Base-by-base conservation (phyloP, 192 early-diverging fungal species). In the Geosiphon pyriformis region DNA sequence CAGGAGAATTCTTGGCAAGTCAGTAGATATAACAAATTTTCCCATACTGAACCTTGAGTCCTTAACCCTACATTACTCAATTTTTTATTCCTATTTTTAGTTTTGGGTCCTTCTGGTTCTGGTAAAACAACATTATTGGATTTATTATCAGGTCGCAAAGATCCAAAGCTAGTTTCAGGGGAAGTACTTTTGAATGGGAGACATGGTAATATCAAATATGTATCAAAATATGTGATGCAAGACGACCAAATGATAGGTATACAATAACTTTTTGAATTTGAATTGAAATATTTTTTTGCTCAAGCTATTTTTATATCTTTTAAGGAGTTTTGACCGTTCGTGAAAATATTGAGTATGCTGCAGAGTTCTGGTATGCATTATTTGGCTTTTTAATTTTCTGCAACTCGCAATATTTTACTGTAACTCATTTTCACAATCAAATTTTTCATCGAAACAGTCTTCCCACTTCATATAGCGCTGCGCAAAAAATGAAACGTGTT, bases 41-140 rank as follows among this genome's bases (percentile, higher is more conserved):
- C 18, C 12, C 2, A 55, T 42, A 10, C 6, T 6, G n/a, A n/a
- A n/a, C n/a, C n/a, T 15, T 42, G 37, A 42, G 7, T 10, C 7
- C 37, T 42, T 10, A 15, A 42, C 37, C 37, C 7, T 42, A 42
- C 15, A 10, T 42, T 42, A 10, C 15, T 15, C 15, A 42, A 55
- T 12, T 12, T 20, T 11, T 12, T 55, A 22, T 55, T 55, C 20
- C 23, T 62, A 18, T 49, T 53, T 12, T 64, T 33, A 1, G 86
- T 98, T 20, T 96, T 96, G 85, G 96, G 94, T 0, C 92, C 92
- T 2, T 89, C 87, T 29, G 94, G 94, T 15, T 91, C 94, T 7
- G 95, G 94, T 35, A 96, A 94, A 77, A 88, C 92, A 7, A 93
- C 89, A 2, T 71, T 94, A n/a, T 78, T 97, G 26, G 90, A 92